Conservation (phyloP, 2,329 filamentous ascomycete species). For the Fusarium algeriense region DNA sequence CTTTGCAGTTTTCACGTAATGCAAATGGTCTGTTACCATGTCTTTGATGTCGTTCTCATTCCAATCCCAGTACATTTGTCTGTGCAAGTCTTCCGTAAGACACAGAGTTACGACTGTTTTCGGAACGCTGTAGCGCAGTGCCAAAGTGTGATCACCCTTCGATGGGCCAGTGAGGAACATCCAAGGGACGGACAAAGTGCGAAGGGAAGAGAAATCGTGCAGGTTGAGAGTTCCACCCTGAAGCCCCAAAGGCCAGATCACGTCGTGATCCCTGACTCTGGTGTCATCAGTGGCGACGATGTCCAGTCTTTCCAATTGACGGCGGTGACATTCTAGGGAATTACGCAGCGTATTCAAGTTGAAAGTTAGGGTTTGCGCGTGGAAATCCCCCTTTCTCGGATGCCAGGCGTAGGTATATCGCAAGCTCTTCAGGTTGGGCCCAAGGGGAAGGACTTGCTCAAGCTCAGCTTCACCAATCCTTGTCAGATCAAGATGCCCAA, state of each 20-base stretch:
- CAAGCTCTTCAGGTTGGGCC: neutral
- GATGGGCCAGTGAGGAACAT: neutral
- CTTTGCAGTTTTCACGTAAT: neutral
- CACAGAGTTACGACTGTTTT: neutral
- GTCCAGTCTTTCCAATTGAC: neutral
- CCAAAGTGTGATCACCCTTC: fast-evolving
- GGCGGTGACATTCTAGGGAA: neutral
- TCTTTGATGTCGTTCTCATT: fast-evolving
- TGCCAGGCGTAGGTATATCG: neutral
- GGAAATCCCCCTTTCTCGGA: neutral
- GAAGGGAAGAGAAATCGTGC: neutral
- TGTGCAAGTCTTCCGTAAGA: neutral
- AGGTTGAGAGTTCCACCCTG: neutral
- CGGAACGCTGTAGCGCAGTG: neutral
- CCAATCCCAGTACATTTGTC: neutral
- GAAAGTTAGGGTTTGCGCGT: neutral
- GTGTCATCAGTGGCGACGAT: neutral
- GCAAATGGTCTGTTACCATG: fast-evolving
- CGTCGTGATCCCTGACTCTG: neutral
- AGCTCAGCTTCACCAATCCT: neutral
- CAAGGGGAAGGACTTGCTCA: neutral
- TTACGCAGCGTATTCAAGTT: neutral
- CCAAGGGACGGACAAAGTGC: fast-evolving
- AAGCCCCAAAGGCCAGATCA: neutral
- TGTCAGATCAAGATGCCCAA: fast-evolving